phyloP scores from a whole-genome alignment of 768 basidiomycete genomes.

The Leccinum sublutescens region DNA sequence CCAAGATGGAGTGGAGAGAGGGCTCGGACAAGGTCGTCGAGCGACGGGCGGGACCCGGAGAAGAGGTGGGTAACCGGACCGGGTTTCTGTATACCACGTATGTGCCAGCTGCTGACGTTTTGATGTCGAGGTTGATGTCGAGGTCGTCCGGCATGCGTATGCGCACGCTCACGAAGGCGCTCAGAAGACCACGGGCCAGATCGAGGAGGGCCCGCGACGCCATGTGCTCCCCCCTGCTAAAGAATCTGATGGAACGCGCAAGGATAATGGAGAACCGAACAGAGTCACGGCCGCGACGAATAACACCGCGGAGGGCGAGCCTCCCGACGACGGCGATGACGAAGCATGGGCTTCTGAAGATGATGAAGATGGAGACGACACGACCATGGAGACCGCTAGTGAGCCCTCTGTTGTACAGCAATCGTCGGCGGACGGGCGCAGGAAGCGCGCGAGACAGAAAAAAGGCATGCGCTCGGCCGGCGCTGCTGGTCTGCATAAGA shows the following conservation, averaged over 20 bases:
- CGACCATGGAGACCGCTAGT: neutral
- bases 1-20: constrained; percentile 62
- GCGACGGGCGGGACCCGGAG: constrained; percentile 51
- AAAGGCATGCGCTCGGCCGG: constrained; percentile 14
- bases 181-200: constrained; percentile 27
- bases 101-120: constrained; percentile 15
- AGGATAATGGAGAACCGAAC: constrained; percentile 1
- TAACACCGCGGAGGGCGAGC: constrained; percentile 13
- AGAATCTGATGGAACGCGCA: constrained; percentile 10
- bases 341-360: constrained; percentile 59
- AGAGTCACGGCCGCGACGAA: constrained; percentile 2
- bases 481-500: constrained; percentile 5
- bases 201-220: constrained; percentile 16
- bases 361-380: constrained; percentile 42
- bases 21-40: constrained; percentile 69
- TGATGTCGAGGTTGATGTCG: constrained; percentile 55
- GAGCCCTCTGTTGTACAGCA: constrained; percentile 4
- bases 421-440: constrained; percentile 10
- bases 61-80: constrained; percentile 54
- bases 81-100: neutral
- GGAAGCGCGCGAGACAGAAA: constrained; percentile 27
- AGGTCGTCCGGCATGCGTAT: constrained; percentile 51
- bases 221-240: constrained; percentile 14
- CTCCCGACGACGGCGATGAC: constrained; percentile 30
- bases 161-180: constrained; percentile 10